phyloP scores from a whole-genome alignment of 768 basidiomycete genomes.

The Lentinula raphanica region DNA sequence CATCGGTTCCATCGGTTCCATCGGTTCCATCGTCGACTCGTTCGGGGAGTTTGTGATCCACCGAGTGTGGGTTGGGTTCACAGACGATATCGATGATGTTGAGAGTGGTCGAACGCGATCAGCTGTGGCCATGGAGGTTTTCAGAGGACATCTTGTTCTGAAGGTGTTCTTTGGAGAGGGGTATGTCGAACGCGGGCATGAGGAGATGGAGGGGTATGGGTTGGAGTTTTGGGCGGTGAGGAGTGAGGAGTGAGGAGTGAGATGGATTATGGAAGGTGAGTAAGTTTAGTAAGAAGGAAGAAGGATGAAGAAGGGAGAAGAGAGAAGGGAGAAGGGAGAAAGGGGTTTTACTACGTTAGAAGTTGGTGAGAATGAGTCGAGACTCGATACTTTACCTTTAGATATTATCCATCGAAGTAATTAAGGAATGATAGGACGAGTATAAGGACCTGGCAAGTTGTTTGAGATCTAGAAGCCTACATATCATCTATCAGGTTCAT shows the following conservation, averaged over 20 bases:
- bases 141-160: background rate
- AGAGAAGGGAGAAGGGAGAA: no score
- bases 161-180: slow-evolving; percentile 1
- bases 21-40: background rate
- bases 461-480: no score
- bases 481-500: no score
- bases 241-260: background rate
- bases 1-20: background rate
- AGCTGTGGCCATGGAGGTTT: background rate
- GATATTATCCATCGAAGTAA: no score
- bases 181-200: background rate
- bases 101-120: no score
- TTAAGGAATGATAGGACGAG: no score
- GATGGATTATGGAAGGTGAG: background rate
- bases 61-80: background rate
- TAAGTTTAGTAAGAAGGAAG: no score
- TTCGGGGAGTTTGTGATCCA: background rate
- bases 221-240: slow-evolving; percentile 2
- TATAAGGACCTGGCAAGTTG: no score
- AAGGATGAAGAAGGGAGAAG: no score
- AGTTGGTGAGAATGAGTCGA: no score
- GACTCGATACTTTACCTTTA: no score
- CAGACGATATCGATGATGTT: background rate
- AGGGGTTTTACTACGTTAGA: no score
- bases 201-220: background rate